Percentiles rank a stretch among this genome's conserved stretches.
phyloP scores from a whole-genome alignment of 2,329 filamentous ascomycete genomes.

The Aspergillus bombycis region DNA sequence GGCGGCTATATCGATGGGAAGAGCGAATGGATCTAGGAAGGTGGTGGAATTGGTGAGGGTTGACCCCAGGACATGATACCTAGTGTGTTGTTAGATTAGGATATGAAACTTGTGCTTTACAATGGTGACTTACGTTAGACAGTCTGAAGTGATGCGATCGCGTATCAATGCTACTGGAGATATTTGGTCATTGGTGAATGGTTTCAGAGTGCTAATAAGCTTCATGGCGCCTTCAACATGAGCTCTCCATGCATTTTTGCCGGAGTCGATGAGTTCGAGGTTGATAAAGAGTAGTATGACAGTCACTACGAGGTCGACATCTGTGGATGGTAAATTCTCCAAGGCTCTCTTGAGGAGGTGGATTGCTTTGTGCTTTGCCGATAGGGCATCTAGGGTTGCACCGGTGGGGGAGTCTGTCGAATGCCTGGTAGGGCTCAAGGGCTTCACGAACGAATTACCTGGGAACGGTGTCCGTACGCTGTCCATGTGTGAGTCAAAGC shows the following conservation, averaged over 20 bases:
- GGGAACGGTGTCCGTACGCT: fast-evolving
- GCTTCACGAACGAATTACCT: no score
- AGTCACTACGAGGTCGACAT: background rate
- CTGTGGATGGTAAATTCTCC: background rate
- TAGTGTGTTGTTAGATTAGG: background rate
- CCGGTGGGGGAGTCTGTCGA: background rate
- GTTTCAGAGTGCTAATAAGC: background rate
- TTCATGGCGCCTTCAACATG: constrained; percentile 8
- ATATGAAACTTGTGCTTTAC: background rate
- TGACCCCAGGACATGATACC: background rate
- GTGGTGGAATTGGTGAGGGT: background rate
- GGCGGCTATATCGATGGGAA: background rate
- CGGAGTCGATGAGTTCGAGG: background rate
- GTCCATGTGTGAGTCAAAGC: background rate
- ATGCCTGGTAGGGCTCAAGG: no score
- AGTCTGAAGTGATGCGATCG: background rate
- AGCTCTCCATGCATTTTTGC: constrained; percentile 5
- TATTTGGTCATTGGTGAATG: background rate
- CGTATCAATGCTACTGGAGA: background rate
- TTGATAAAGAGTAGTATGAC: background rate
- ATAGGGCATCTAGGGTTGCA: background rate
- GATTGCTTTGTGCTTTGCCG: background rate
- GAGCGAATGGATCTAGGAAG: background rate
- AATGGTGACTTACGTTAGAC: background rate
- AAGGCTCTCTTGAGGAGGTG: background rate